Base-by-base conservation (phyloP, 202 grass and related monocot genomes). In the Musa balbisiana region DNA sequence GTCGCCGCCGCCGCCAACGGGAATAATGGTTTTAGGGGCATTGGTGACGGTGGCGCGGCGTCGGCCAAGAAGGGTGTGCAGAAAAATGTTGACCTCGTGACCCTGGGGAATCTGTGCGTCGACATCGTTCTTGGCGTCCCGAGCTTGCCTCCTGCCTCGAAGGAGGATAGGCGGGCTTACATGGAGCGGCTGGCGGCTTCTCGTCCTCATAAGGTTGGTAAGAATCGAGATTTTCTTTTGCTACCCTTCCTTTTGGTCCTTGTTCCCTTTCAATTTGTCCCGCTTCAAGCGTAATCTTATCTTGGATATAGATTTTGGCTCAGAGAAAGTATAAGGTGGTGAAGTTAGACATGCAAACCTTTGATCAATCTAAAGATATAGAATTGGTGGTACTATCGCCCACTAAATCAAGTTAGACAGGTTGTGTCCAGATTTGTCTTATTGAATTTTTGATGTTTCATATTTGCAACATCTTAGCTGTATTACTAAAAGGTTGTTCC, bases 81-180 rank as follows among this genome's bases (percentile, higher is more conserved):
- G 14, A 94, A 94, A 83, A 78, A 69, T 11, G 84, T 86, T 25
- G 91, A 98, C 77, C 88, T 98, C 74, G 76, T 89, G 65, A 98
- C 87, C 53, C 85, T 98, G 71, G 91, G 95, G 3, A 98, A 98
- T 86, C 83, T 98, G 51, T 98, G 91, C 73, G 85, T 98, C 23
- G 91, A 98, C 26, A 88, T 98, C 79, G 89, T 98, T 25, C 87
- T 98, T 68, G 83, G 80, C 66, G 88, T 98, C 29, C 89, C 91
- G 14, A 77, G 80, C 75, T 90, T 98, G 81, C 91, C 95, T 24
- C 89, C 91, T 2, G 72, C 67, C 27, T 80, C 59, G 55, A 55
- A 17, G 11, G 87, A 86, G 15, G 85, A 94, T 75, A 80, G 87
- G 55, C 67, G 79, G 80, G 87, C 76, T 2, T 98, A 98, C 74